Evolutionary conservation across 2,329 filamentous ascomycete species (phyloP).

Genomic region (Fusarium anthophilum): DNA sequence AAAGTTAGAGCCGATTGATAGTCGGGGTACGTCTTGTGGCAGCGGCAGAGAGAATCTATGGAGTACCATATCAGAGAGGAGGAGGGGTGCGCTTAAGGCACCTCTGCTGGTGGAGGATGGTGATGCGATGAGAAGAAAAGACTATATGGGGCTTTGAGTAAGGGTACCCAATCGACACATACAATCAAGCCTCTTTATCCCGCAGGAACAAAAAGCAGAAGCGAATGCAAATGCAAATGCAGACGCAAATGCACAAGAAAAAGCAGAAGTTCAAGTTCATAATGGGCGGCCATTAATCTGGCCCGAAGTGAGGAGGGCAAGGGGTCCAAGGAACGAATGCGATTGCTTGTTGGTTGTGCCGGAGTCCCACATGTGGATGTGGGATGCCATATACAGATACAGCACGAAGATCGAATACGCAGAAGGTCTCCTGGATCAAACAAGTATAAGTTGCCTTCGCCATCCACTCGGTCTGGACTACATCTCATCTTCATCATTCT

Average conservation of each 20-base stretch:
- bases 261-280: conserved; percentile 39
- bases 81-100: conserved; percentile 21
- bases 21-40: conserved; percentile 39
- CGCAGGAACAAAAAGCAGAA: conserved; percentile 43
- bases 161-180: conserved; percentile 53
- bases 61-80: conserved; percentile 5
- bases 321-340: conserved; percentile 26
- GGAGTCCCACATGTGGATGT: conserved; percentile 45
- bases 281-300: conserved; percentile 32
- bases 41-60: conserved; percentile 18
- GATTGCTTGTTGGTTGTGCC: conserved; percentile 44
- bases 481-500: conserved; percentile 23
- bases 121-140: conserved; percentile 41
- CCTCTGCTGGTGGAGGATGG: conserved; percentile 29
- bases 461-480: conserved; percentile 40
- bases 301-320: conserved; percentile 23
- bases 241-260: conserved; percentile 13
- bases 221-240: conserved; percentile 5
- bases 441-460: conserved; percentile 53
- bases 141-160: conserved; percentile 50
- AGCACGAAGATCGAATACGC: conserved; percentile 32
- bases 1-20: conserved; percentile 22
- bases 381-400: conserved; percentile 43
- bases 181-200: conserved; percentile 48
- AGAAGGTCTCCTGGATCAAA: conserved; percentile 25